These are phyloP conservation scores for Fusarium nelsonii DNA, from an alignment of 2,329 filamentous ascomycete species.

Conservation along the genomic window DNA sequence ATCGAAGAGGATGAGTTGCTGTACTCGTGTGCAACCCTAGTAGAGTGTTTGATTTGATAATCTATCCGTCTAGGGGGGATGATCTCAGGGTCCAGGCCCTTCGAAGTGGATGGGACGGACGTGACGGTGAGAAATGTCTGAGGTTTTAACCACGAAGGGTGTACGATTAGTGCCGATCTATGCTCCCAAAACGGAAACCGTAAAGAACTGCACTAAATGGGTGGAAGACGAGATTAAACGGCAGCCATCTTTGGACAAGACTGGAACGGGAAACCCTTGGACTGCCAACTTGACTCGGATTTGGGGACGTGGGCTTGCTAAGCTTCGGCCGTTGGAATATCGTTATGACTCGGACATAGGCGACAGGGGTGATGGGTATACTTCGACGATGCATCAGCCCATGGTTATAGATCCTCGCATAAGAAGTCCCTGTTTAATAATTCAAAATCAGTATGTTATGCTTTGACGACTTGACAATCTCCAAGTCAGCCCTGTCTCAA, in stretches of 20 bases:
- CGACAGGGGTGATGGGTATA: not conserved
- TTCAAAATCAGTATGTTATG: not conserved
- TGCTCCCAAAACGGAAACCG: constrained; percentile 30
- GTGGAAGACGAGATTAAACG: constrained; percentile 16
- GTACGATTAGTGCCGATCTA: constrained; percentile 31
- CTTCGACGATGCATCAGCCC: not conserved
- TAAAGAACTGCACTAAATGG: constrained; percentile 21
- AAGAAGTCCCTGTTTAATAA: constrained; percentile 5
- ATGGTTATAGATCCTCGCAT: constrained; percentile 19
- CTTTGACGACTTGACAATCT: constrained; percentile 1
- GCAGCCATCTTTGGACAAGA: constrained; percentile 24
- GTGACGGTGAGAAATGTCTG: constrained; percentile 34
- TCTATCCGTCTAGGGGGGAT: constrained; percentile 36
- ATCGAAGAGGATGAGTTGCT: constrained; percentile 27
- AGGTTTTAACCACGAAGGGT: constrained; percentile 25
- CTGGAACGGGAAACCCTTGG: constrained; percentile 1
- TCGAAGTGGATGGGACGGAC: constrained; percentile 39
- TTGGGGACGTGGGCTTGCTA: constrained; percentile 14
- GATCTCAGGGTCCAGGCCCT: constrained; percentile 48
- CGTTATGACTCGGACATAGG: constrained; percentile 7
- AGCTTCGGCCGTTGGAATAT: constrained; percentile 14
- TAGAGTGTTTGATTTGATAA: constrained; percentile 41
- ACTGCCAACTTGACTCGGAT: constrained; percentile 12
- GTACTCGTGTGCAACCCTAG: constrained; percentile 42
- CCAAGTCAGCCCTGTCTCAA: constrained; percentile 3